Evolutionary conservation across 306 rosid species (phyloP).

Genomic region (Medicago lupulina): DNA sequence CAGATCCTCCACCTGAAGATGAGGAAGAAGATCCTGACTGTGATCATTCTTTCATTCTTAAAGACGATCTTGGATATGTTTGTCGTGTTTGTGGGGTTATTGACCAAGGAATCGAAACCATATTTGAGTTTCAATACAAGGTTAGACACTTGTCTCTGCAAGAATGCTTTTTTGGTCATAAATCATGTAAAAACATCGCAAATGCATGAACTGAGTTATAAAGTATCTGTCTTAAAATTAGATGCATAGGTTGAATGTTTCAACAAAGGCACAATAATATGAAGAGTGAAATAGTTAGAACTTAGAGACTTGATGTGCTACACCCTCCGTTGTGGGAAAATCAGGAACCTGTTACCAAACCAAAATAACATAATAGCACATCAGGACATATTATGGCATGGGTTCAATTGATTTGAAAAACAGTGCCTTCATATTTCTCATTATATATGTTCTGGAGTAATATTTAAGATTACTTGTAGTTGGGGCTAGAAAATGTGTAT

Average conservation of each 20-base stretch:
- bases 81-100: constrained; percentile 91
- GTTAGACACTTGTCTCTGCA: constrained; percentile 33
- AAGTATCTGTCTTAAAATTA: constrained; percentile 19
- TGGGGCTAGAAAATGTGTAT: constrained; percentile 15
- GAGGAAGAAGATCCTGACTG: constrained; percentile 56
- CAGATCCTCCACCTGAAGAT: constrained; percentile 53
- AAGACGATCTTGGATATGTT: constrained; percentile 92
- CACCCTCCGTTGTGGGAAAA: no score
- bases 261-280: constrained; percentile 13
- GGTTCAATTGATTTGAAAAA: constrained; percentile 3
- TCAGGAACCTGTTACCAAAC: no score
- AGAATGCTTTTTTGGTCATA: no score
- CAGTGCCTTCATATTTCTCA: background rate
- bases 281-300: constrained; percentile 8
- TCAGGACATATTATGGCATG: constrained; percentile 1
- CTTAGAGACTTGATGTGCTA: constrained; percentile 8
- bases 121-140: constrained; percentile 86
- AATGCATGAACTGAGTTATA: no score
- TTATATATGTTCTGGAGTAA: constrained; percentile 17
- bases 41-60: constrained; percentile 86
- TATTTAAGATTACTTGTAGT: constrained; percentile 21
- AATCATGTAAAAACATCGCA: no score
- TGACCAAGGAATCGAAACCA: constrained; percentile 73
- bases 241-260: constrained; percentile 27
- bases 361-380: constrained; percentile 15